Conservation (phyloP, 1,284 basidiomycete species). For the Austroboletus rostrupii region DNA sequence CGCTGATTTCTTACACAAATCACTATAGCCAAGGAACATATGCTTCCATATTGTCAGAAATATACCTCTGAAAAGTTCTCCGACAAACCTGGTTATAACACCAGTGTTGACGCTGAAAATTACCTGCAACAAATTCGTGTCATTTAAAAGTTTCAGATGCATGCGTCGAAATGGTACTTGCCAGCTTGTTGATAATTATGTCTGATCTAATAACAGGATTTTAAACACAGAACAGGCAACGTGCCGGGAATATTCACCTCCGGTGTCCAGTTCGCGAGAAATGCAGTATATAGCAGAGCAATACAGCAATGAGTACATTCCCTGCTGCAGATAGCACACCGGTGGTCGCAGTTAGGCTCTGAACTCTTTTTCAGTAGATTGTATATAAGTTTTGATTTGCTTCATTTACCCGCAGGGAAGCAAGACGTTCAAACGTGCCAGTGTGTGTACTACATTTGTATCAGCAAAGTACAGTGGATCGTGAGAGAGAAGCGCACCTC, state of each 20-base stretch:
- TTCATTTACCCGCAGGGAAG: constrained; percentile 18
- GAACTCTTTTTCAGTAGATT: constrained; percentile 2
- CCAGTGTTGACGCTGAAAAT: constrained; percentile 49
- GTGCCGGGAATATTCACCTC: constrained; percentile 30
- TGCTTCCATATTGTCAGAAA: constrained; percentile 15
- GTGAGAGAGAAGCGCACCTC: constrained; percentile 31
- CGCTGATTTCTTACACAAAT: constrained; percentile 33
- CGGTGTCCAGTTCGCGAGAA: constrained; percentile 53
- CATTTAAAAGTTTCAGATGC: background rate
- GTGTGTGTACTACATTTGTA: constrained; percentile 25
- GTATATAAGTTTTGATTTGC: too few relatives aligned
- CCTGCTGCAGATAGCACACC: constrained; percentile 52
- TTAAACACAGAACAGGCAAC: background rate
- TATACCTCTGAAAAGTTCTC: background rate
- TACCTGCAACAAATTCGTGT: constrained; percentile 31
- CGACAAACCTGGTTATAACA: constrained; percentile 31
- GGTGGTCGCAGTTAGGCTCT: constrained; percentile 45
- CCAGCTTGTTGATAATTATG: constrained; percentile 44
- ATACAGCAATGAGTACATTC: constrained; percentile 51
- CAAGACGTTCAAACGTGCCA: constrained; percentile 38
- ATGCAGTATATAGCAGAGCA: constrained; percentile 51
- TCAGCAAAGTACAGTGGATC: constrained; percentile 2
- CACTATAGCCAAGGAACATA: constrained; percentile 41
- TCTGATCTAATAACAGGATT: constrained; percentile 35
- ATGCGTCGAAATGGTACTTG: constrained; percentile 14